Percentiles rank a stretch among this genome's conserved stretches.
phyloP scores from a whole-genome alignment of 2,329 filamentous ascomycete genomes.

The Monascus ruber region DNA sequence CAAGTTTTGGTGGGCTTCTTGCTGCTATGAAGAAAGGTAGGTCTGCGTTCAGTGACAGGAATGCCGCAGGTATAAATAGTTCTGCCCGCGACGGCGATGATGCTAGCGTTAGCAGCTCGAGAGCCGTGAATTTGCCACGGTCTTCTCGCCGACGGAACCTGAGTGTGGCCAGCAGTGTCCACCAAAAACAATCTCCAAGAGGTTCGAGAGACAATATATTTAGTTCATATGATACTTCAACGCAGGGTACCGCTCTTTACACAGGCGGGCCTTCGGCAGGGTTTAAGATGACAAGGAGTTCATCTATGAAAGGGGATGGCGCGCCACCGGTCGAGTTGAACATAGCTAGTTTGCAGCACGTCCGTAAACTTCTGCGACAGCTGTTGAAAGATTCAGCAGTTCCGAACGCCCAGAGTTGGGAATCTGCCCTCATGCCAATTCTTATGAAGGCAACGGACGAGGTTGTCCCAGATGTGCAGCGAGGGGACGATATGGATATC shows the following conservation, averaged over 20 bases:
- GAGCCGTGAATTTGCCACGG: constrained; percentile 49
- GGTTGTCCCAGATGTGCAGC: constrained; percentile 81
- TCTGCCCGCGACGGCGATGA: constrained; percentile 54
- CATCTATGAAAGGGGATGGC: constrained; percentile 66
- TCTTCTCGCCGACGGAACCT: constrained; percentile 65
- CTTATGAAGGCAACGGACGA: constrained; percentile 85
- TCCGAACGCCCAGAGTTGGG: constrained; percentile 66
- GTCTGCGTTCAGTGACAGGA: constrained; percentile 61
- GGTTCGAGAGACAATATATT: constrained; percentile 46
- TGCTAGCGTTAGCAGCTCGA: constrained; percentile 52
- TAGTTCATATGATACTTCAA: constrained; percentile 20
- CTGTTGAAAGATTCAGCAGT: constrained; percentile 67
- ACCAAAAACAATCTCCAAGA: constrained; percentile 61
- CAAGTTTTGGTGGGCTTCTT: constrained; percentile 60
- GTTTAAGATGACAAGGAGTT: constrained; percentile 58
- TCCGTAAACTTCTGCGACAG: constrained; percentile 73
- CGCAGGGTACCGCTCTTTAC: constrained; percentile 31
- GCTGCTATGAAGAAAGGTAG: constrained; percentile 66
- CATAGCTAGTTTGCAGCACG: constrained; percentile 74
- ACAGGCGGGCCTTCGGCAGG: constrained; percentile 23
- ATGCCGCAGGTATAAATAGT: constrained; percentile 57
- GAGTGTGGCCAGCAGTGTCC: constrained; percentile 67
- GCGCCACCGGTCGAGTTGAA: constrained; percentile 75
- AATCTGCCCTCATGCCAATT: constrained; percentile 81
- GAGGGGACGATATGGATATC: constrained; percentile 92